Base-by-base conservation (phyloP, 352 stramenopile species). In the Thraustochytrium striatum region DNA sequence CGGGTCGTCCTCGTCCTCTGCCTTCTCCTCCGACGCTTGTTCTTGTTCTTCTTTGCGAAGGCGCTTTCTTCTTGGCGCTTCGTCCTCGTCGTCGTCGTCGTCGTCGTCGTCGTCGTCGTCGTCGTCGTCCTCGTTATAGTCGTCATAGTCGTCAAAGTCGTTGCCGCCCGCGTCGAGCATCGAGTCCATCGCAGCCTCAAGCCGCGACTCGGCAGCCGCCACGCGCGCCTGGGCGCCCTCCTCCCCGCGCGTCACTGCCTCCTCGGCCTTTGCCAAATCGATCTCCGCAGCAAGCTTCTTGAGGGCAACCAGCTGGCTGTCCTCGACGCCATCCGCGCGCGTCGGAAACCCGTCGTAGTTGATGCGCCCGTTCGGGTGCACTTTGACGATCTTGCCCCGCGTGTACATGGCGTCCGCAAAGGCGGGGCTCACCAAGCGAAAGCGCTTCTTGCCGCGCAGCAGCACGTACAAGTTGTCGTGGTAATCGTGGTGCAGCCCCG, bases 381-480 rank as follows among this genome's bases (percentile, higher is more conserved):
- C 89, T 59, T 88, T 86, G 57, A 84, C 30, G 16, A 95, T 85
- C 57, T 85, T 85, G 33, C 94, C 94, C 47, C 87, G 86, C 39
- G 90, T 94, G 82, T 98, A 96, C 91, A 99, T 95, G 68, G 89
- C 84, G 9, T 91, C 80, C 3, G 92, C 87, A 78, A 97, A 90
- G 1, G 84, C 86, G 3, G 94, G 94, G 57, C 87, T 92, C 83
- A 94, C 98, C 39, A 99, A 83, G 33, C 91, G 91, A 87, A 99
- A 98, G 21, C 83, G 85, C 85, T 99, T 99, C 61, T 85, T 88
- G 30, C 96, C 96, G 39, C 88, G 85, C 47, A 98, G 81, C 30
- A 99, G 58, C 52, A 98, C 89, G 86, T 99, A 99, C 33, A 99
- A 82, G 82, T 99, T 99, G 87, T 99, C 96, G 84, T 99, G 96